A percentile compares a stretch with the other conserved stretches of the same genome.
phyloP scores from a whole-genome alignment of 495 filamentous ascomycete species.

The Neurospora sp. region DNA sequence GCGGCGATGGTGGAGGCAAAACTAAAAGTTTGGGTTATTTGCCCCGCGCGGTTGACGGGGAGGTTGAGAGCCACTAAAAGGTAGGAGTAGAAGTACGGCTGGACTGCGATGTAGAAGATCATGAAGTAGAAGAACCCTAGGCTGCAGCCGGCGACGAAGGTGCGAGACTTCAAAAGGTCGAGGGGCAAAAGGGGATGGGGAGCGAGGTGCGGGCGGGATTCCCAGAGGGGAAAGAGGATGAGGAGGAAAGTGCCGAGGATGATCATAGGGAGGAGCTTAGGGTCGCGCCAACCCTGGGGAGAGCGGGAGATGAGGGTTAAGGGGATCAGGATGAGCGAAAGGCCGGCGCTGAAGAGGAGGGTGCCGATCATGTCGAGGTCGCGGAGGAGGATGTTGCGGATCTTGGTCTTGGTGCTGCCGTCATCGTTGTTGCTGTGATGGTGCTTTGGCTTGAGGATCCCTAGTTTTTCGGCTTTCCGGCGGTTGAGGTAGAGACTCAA shows the following conservation, averaged over 20 bases:
- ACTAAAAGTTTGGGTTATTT: slow-evolving; percentile 41
- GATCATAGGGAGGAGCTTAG: slow-evolving; percentile 46
- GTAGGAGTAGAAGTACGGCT: slow-evolving; percentile 51
- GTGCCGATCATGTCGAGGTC: slow-evolving; percentile 53
- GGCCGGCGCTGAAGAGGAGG: slow-evolving; percentile 43
- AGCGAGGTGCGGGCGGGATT: slow-evolving; percentile 38
- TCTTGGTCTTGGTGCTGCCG: slow-evolving; percentile 5
- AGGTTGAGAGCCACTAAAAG: slow-evolving; percentile 55
- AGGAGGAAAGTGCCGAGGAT: slow-evolving; percentile 45
- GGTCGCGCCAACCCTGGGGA: slow-evolving; percentile 39
- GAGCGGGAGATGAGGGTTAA: slow-evolving; percentile 44
- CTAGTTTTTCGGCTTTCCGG: slow-evolving; percentile 38
- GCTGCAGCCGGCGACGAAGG: slow-evolving; percentile 50
- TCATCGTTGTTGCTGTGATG: background rate
- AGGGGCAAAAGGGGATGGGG: slow-evolving; percentile 50
- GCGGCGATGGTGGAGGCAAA: slow-evolving; percentile 44
- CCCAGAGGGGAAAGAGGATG: slow-evolving; percentile 49
- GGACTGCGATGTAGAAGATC: slow-evolving; percentile 53
- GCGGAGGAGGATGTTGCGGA: slow-evolving; percentile 33
- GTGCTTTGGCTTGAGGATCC: slow-evolving; percentile 18
- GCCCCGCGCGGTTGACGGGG: slow-evolving; percentile 38
- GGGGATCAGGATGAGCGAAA: slow-evolving; percentile 54
- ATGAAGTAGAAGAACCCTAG: slow-evolving; percentile 47
- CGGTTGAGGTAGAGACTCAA: slow-evolving; percentile 44
- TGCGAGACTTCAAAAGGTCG: slow-evolving; percentile 47